Evolutionary conservation across 805 yeast genomes (phyloP), one percentile per base, ranked within the genome.

Genomic region (Candida montana): DNA sequence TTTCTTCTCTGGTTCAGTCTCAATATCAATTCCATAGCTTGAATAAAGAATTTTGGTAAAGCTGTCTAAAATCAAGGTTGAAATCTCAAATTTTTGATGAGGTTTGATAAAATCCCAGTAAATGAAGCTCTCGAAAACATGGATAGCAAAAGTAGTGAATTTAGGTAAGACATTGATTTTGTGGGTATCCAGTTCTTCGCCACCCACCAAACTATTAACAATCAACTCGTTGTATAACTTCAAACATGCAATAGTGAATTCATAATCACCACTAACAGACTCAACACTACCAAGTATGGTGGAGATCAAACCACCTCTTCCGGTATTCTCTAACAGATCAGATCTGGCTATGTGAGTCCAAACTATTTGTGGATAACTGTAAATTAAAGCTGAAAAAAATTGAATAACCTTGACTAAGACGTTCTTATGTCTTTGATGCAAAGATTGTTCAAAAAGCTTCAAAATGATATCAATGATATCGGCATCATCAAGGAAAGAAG

Each of bases 281-380:
- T 89, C 96, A 18, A 78, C 73, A 5, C 88, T 71, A 2, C 90
- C 89, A 36, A 87, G 66, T 2, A 86, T 69, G 1, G 72, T 70
- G 2, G 75, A 61, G 1, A 80, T 77, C 35, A 77, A 62, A 0
- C 93, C 90, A 33, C 84, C 86, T 47, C 75, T 77, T 1, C 79
- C 79, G 42, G 74, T 70, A 37, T 71, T 69, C 12, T 82, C 80
- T 1, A 88, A 64, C 23, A 89, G 63, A 16, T 77, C 72, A 0
- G 95, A 82, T 38, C 78, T 77, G 18, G 77, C 72, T 12, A 91
- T 60, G 53, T 82, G 82, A 0, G 88, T 74, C 96, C 96, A 90
- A 3, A 89, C 83, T 42, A 87, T 68, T 45, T 74, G 71, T 0
- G 95, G 77, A 31, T 69, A 74, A 6, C 75, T 62, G 35, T 65